Evolutionary conservation across 1,284 basidiomycete genomes (phyloP).

Genomic region (Phylloporus sp.): DNA sequence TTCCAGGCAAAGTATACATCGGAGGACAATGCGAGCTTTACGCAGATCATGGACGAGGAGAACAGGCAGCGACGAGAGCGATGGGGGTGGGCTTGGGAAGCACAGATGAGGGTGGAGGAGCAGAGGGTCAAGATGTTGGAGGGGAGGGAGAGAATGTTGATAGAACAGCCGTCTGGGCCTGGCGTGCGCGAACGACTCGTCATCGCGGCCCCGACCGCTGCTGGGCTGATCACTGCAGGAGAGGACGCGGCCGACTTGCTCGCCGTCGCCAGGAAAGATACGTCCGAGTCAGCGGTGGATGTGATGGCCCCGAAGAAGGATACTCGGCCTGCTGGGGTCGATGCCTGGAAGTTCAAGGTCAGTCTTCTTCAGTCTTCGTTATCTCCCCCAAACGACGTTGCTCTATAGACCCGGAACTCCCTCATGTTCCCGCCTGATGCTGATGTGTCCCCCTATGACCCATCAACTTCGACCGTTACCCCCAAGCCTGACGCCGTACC

Average conservation of each 20-base stretch:
- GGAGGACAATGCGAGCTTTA: conserved; percentile 95
- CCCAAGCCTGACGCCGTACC: conserved; percentile 56
- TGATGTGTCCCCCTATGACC: conserved; percentile 81
- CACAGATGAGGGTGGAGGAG: conserved; percentile 79
- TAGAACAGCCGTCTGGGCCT: conserved; percentile 67
- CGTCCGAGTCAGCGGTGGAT: conserved; percentile 52
- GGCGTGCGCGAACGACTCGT: conserved; percentile 73
- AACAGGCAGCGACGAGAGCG: conserved; percentile 80
- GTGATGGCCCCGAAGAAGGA: conserved; percentile 83
- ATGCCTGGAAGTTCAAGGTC: conserved; percentile 91
- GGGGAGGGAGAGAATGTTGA: conserved; percentile 69
- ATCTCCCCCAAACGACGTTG: conserved; percentile 12
- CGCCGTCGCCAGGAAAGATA: conserved; percentile 28
- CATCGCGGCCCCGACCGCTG: conserved; percentile 65
- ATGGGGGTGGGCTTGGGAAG: conserved; percentile 92
- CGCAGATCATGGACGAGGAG: conserved; percentile 87
- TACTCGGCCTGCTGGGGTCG: conserved; percentile 71
- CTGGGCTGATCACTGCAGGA: conserved; percentile 62
- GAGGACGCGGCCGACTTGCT: conserved; percentile 34
- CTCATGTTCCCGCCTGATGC: conserved; percentile 94
- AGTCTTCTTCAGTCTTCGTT: conserved; percentile 24
- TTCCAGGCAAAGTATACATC: conserved; percentile 94
- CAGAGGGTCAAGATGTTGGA: conserved; percentile 70
- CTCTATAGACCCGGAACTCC: conserved; percentile 80
- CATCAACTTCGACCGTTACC: conserved; percentile 41